Evolutionary conservation across 2,329 filamentous ascomycete genomes (phyloP), one percentile per base, ranked within the genome.

Genomic region (Endocalyx cinctus): DNA sequence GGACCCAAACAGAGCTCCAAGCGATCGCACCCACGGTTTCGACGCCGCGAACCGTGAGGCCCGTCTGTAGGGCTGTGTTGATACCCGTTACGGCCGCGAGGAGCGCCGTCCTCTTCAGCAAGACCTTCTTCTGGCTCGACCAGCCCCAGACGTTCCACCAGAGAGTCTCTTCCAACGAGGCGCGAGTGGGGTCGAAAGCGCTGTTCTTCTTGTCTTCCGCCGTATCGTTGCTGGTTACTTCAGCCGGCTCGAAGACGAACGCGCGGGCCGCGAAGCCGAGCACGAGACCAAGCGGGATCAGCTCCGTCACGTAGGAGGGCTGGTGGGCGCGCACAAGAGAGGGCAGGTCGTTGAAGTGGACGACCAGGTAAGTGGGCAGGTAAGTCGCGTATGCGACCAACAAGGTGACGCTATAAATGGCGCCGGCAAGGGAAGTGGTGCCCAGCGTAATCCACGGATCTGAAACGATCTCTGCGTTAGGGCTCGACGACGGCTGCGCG

Each of bases 1-100:
- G 49, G n/a, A 75, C 76, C 87, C 87, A 96, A 22, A 90, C 67
- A 15, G 67, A 66, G 2, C 84, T 79, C 69, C 88, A 97, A 0
- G 73, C 76, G 4, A 69, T 63, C 2, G 88, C 86, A 10, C 89
- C 90, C 1, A 66, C 48, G 4, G 75, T 42, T 49, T 89, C 83
- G 10, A 87, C 77, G 5, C 86, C 84, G 27, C 77, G 68, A 14
- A 96, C 64, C 0, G 79, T 83, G 34, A 79, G 67, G 29, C 70
- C 74, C 16, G 79, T 76, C 51, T 84, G 75, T 25, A 88, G 62
- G 37, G 82, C 78, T 0, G 77, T 77, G 52, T 72, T 72, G 28
- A 70, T 53, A 10, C 67, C 72, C 4, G 78, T 80, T 31, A 80
- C 66, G 31, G 75, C 50, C 38, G 75, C 66, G 29, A 80, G 63